A percentile compares a stretch with the other conserved stretches of the same genome.
These are phyloP conservation scores for Phoma sp. DNA, from an alignment of 2,329 filamentous ascomycete genomes.

Conservation along the genomic window DNA sequence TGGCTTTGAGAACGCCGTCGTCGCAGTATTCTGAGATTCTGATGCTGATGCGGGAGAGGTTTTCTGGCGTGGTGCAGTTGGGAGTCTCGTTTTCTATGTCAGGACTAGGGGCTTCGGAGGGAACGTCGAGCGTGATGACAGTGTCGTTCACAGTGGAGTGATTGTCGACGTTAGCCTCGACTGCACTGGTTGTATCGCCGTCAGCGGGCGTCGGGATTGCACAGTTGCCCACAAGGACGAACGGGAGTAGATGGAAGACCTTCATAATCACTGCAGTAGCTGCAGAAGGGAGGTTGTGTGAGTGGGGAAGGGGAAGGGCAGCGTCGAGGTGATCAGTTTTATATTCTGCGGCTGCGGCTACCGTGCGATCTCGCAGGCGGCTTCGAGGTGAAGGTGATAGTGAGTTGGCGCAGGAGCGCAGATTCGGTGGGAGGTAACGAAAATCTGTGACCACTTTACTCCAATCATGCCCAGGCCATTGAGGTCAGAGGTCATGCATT, in stretches of 20 bases:
- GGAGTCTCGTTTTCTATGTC: background rate
- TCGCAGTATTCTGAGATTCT: constrained; percentile 9
- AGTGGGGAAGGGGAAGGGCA: background rate
- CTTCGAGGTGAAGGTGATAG: background rate
- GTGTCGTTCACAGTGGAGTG: background rate
- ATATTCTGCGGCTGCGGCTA: background rate
- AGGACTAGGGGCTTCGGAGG: background rate
- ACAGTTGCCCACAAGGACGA: background rate
- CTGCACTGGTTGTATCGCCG: background rate
- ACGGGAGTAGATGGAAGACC: background rate
- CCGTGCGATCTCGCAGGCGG: background rate
- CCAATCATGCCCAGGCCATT: background rate
- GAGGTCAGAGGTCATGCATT: no score
- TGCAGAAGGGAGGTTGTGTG: background rate
- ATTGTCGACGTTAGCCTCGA: background rate
- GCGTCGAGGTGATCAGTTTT: background rate
- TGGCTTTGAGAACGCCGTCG: constrained; percentile 1
- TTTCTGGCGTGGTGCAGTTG: background rate
- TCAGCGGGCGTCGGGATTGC: background rate
- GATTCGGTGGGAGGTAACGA: background rate
- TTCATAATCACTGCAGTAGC: background rate
- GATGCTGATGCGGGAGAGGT: background rate
- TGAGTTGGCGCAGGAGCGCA: background rate
- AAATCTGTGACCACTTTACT: background rate
- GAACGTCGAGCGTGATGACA: background rate